Percentiles rank a stretch among this genome's conserved stretches.
Conservation (phyloP, 805 yeast genomes). For the Danielia oregonensis region DNA sequence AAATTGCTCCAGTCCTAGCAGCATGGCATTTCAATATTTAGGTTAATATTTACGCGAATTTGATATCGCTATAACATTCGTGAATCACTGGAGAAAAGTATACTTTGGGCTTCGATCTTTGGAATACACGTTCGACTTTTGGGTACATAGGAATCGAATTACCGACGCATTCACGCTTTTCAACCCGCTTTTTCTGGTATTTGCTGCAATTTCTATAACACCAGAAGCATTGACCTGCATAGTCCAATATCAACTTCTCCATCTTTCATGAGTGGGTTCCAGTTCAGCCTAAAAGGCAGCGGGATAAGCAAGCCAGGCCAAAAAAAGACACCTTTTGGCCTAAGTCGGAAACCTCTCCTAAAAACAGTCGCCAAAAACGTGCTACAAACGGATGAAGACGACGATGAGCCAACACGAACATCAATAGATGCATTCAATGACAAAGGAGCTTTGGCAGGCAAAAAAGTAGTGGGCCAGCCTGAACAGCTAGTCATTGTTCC, state of each 20-base stretch:
- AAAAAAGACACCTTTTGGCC: not conserved
- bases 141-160: no score
- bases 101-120: no score
- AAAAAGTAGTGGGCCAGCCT: constrained; percentile 6
- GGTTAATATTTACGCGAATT: no score
- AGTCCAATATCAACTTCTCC: no score
- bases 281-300: constrained; percentile 12
- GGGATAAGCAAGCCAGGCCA: constrained; percentile 1
- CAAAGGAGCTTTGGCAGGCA: constrained; percentile 15
- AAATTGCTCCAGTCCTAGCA: constrained; percentile 14
- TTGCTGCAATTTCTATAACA: no score
- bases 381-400: constrained; percentile 4
- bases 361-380: constrained; percentile 7
- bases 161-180: no score
- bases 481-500: constrained; percentile 10
- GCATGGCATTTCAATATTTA: constrained; percentile 11
- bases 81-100: no score
- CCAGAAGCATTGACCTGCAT: no score
- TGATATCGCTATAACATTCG: no score
- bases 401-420: constrained; percentile 1
- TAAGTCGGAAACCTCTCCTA: not conserved
- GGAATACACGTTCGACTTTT: no score
- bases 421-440: constrained; percentile 13
- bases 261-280: constrained; percentile 12
- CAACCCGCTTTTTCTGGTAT: no score